Percentiles rank a stretch among this genome's conserved stretches.
phyloP scores from a whole-genome alignment of 805 yeast species.

The Candida easanensis region DNA sequence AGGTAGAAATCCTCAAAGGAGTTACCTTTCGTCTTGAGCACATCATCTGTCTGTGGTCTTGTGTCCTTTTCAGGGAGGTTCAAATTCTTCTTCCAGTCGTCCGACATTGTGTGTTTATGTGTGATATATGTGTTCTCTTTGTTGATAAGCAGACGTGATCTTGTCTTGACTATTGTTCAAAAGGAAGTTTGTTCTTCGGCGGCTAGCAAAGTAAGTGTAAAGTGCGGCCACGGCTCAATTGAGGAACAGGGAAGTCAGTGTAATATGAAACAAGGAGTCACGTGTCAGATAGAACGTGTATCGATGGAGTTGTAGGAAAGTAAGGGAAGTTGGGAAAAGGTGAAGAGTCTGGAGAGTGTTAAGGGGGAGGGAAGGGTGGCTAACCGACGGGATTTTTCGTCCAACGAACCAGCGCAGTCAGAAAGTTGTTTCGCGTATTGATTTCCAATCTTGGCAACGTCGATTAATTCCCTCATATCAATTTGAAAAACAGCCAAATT shows the following conservation, averaged over 20 bases:
- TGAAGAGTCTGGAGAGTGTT: not conserved
- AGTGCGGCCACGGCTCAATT: too few relatives aligned
- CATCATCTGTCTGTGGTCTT: conserved; percentile 98
- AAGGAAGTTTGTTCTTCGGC: not conserved
- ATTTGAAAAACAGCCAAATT: too few relatives aligned
- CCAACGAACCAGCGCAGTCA: too few relatives aligned
- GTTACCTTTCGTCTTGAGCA: conserved; percentile 83
- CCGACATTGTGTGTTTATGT: conserved; percentile 31
- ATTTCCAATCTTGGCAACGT: conserved; percentile 1
- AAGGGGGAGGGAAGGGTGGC: not conserved
- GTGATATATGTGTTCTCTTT: not conserved
- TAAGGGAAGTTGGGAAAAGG: too few relatives aligned
- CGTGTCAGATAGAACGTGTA: too few relatives aligned
- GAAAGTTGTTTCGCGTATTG: too few relatives aligned
- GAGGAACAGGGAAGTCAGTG: too few relatives aligned
- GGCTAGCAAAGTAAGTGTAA: too few relatives aligned
- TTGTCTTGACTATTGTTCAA: not conserved
- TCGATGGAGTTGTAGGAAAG: too few relatives aligned
- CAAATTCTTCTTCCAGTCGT: conserved; percentile 73
- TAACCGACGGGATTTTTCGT: not conserved
- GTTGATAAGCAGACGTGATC: not conserved
- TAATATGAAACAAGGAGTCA: too few relatives aligned
- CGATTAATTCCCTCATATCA: too few relatives aligned
- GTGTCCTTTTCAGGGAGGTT: conserved; percentile 80
- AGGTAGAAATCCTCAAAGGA: conserved; percentile 89